Conservation (phyloP, 345 rosid genomes). For the Syzygium grande region DNA sequence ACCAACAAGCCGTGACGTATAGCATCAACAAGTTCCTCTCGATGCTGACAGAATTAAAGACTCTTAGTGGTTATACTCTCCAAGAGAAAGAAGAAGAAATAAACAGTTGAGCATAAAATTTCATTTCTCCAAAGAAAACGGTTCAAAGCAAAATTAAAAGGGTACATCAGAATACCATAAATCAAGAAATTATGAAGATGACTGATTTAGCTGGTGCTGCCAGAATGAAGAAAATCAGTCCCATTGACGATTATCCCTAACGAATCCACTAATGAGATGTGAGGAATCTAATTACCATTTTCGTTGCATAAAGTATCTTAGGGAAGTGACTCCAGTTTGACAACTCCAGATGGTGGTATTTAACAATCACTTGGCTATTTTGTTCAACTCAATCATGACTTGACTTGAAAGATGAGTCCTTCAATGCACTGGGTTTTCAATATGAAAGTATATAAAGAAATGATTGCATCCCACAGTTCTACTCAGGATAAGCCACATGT, state of each 20-base stretch:
- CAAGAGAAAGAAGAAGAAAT: not conserved
- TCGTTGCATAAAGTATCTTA: not conserved
- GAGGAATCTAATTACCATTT: not conserved
- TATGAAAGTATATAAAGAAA: not conserved
- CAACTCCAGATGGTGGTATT: not conserved
- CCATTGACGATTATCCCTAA: not conserved
- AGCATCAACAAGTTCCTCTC: conserved; percentile 87
- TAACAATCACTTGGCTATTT: not conserved
- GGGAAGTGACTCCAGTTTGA: not conserved
- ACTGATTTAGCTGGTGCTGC: not conserved
- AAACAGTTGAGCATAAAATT: not conserved
- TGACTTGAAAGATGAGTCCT: not conserved
- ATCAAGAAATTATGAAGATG: not conserved
- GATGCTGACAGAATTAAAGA: conserved; percentile 47
- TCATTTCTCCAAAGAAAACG: not conserved
- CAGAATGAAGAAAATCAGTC: not conserved
- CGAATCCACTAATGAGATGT: not conserved
- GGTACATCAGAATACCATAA: not conserved
- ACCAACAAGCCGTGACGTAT: conserved; percentile 63
- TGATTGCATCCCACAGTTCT: not conserved
- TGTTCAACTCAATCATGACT: not conserved
- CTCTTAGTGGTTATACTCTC: not conserved
- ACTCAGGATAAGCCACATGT: not conserved
- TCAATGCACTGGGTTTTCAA: not conserved
- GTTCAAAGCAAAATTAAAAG: not conserved